A percentile compares a stretch with the other conserved stretches of the same genome.
These are phyloP conservation scores for Russula sp. DNA, from an alignment of 768 basidiomycete genomes.

Conservation along the genomic window DNA sequence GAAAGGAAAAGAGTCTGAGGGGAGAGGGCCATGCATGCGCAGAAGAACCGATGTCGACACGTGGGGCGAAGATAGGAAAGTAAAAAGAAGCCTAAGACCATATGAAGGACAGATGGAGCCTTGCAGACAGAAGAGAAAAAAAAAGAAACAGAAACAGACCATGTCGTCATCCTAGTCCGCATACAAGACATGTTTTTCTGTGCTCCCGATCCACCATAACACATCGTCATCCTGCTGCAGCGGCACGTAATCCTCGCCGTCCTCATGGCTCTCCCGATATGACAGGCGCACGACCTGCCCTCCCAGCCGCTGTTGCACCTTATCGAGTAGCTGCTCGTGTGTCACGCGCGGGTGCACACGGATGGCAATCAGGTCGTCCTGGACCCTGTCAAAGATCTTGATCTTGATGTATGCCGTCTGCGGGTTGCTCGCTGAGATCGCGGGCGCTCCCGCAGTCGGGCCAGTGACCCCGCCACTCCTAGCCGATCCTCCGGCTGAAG, in stretches of 20 bases:
- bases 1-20: neutral
- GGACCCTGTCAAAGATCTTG: constrained; percentile 91
- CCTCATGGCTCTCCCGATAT: constrained; percentile 67
- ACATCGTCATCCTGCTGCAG: constrained; percentile 59
- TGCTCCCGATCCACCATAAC: constrained; percentile 64
- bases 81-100: neutral
- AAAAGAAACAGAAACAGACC: neutral
- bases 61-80: neutral
- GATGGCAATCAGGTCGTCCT: constrained; percentile 95
- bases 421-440: constrained; percentile 69
- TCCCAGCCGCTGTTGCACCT: constrained; percentile 83
- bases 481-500: constrained; percentile 35
- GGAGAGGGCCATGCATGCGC: neutral
- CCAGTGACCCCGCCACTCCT: constrained; percentile 55
- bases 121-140: neutral
- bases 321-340: constrained; percentile 80
- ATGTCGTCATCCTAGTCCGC: constrained; percentile 43
- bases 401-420: constrained; percentile 94
- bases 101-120: constrained; percentile 8
- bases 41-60: constrained; percentile 8
- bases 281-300: constrained; percentile 58
- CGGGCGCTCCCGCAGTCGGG: constrained; percentile 50
- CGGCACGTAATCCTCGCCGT: constrained; percentile 55
- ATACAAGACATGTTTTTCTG: constrained; percentile 79
- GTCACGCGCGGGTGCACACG: constrained; percentile 91